phyloP scores from a whole-genome alignment of 1,284 basidiomycete genomes.

The Papiliotrema laurentii region DNA sequence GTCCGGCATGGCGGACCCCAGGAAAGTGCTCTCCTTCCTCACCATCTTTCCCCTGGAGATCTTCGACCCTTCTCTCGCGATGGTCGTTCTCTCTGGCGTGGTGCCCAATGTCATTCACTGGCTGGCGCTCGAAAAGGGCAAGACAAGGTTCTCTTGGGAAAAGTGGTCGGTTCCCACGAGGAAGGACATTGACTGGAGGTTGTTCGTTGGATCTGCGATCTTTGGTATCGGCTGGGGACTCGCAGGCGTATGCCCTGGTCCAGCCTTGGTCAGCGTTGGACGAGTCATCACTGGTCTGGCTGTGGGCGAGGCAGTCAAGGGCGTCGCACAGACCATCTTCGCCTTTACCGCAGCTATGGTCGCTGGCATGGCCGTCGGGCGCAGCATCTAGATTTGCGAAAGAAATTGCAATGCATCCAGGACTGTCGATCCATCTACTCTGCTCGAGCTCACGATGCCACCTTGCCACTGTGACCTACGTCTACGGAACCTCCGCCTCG shows the following conservation, averaged over 20 bases:
- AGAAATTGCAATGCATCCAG: too few species aligned
- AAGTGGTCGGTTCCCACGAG: constrained; percentile 34
- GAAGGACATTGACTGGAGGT: constrained; percentile 51
- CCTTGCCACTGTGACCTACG: too few species aligned
- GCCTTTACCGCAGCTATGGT: background rate
- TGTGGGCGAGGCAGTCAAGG: background rate
- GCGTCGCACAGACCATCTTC: background rate
- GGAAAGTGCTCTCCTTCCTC: constrained; percentile 58
- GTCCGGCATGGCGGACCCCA: constrained; percentile 56
- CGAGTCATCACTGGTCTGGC: background rate
- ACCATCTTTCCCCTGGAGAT: constrained; percentile 11
- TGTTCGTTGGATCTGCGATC: constrained; percentile 56
- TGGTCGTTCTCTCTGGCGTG: constrained; percentile 51
- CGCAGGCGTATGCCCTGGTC: constrained; percentile 58
- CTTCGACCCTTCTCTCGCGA: constrained; percentile 51
- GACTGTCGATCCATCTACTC: too few species aligned
- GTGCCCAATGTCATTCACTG: constrained; percentile 48
- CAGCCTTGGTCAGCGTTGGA: constrained; percentile 26
- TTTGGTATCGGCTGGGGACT: constrained; percentile 68
- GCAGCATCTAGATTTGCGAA: too few species aligned
- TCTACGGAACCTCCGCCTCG: constrained; percentile 39
- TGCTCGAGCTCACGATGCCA: too few species aligned
- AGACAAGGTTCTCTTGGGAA: constrained; percentile 25
- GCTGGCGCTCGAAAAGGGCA: constrained; percentile 2
- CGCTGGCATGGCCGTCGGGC: constrained; percentile 2